Percentiles rank a stretch among this genome's conserved stretches.
phyloP scores from a whole-genome alignment of 2,329 filamentous ascomycete genomes.

The Paraphaeosphaeria minitans region DNA sequence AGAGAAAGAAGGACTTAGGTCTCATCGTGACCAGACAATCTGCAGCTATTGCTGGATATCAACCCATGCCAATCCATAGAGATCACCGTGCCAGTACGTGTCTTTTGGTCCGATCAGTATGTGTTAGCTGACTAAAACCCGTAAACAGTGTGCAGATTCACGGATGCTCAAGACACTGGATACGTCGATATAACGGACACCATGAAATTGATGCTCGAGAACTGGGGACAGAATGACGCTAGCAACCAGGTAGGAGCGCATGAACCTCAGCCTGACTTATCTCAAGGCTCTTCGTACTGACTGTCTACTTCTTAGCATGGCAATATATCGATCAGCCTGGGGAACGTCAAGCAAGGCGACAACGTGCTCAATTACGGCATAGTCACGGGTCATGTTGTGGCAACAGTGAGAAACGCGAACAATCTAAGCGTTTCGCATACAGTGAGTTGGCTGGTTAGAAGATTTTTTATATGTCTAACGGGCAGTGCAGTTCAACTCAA shows the following conservation, averaged over 20 bases:
- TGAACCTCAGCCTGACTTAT: not conserved
- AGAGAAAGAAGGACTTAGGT: conserved; percentile 8
- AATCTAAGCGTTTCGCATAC: conserved; percentile 8
- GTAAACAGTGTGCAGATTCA: conserved; percentile 5
- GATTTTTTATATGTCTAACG: not conserved
- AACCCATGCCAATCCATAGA: conserved; percentile 5
- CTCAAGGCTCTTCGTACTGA: not conserved
- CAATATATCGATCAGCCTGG: conserved; percentile 1
- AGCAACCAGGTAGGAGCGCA: not conserved
- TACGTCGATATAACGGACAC: conserved; percentile 8
- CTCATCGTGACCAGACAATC: conserved; percentile 12
- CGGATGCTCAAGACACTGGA: conserved; percentile 5
- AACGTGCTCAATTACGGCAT: conserved; percentile 4
- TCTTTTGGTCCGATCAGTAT: not conserved
- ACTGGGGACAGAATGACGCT: conserved; percentile 3
- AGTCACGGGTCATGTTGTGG: conserved; percentile 8
- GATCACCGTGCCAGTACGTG: conserved; percentile 8
- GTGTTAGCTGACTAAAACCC: not conserved
- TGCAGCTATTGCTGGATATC: conserved; percentile 7
- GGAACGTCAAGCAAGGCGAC: conserved; percentile 10
- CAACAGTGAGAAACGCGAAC: conserved; percentile 6
- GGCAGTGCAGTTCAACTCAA: conserved; percentile 1
- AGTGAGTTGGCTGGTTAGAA: not conserved
- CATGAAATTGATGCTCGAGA: conserved; percentile 10
- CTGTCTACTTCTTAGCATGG: not conserved